Evolutionary conservation across 2,329 filamentous ascomycete genomes (phyloP).

Genomic region (Colletotrichum brevisporum): DNA sequence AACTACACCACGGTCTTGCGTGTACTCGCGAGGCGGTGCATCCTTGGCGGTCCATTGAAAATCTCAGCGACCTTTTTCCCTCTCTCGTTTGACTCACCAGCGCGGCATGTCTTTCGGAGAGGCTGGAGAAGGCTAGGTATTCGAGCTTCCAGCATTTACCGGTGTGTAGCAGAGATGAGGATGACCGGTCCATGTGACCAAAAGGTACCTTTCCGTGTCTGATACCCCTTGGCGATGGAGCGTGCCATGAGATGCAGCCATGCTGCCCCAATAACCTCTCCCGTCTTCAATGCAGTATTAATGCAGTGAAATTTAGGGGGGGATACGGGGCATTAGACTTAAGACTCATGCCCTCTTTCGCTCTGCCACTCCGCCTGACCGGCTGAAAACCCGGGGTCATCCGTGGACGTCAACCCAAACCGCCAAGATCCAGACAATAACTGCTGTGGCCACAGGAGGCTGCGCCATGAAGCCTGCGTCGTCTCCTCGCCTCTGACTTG

Average conservation of each 20-base stretch:
- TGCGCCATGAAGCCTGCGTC: constrained; percentile 9
- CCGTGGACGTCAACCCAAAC: constrained; percentile 11
- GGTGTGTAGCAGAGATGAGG: no score
- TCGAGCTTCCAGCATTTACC: no score
- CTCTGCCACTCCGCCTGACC: constrained; percentile 7
- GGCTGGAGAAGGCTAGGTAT: no score
- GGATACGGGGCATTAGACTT: neutral
- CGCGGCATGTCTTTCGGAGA: no score
- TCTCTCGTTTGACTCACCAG: no score
- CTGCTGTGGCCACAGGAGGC: neutral
- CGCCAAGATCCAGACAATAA: neutral
- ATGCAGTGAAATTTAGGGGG: no score
- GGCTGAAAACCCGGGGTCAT: constrained; percentile 29
- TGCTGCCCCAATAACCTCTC: neutral
- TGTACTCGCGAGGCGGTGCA: constrained; percentile 35
- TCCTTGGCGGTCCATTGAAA: constrained; percentile 32
- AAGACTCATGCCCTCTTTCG: constrained; percentile 7
- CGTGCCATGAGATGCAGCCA: constrained; percentile 4
- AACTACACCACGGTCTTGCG: constrained; percentile 23
- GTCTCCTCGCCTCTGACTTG: neutral
- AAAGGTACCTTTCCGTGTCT: neutral
- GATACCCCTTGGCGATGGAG: constrained; percentile 28
- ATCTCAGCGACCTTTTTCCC: no score
- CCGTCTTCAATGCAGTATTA: constrained; percentile 15
- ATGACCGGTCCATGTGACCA: no score